Evolutionary conservation across 1,139 yeast genomes (phyloP), one percentile per base, ranked within the genome.

Genomic region (Geotrichum klebahnii): DNA sequence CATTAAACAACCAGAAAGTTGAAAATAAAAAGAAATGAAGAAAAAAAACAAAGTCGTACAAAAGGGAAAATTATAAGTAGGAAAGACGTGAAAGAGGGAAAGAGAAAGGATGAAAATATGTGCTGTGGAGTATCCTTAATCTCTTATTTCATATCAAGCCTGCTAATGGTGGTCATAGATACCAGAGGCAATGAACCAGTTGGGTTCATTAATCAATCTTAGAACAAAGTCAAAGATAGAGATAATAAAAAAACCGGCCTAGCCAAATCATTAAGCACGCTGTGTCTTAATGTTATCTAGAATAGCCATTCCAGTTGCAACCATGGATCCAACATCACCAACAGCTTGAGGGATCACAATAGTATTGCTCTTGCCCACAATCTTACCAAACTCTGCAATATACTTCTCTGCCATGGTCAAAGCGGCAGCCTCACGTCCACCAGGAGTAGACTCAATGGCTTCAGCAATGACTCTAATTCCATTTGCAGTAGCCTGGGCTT

Each of bases 321-420:
- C 82, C 70, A 84, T 77, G 24, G 80, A 75, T 44, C 90, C 82
- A 66, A 86, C 73, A 60, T 86, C 90, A 55, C 86, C 84, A 64
- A 86, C 67, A 53, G 82, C 83, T 12, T 88, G 78, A 14, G 95
- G 95, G 39, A 86, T 75, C 40, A 86, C 82, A 29, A 87, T 77
- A 1, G 94, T 83, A 62, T 84, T 86, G 41, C 84, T 72, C 65
- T 84, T 90, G 72, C 86, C 85, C 40, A 95, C 95, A 64, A 86
- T 73, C 58, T 85, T 81, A 46, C 87, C 85, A 64, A 86, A 86
- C 44, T 90, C 87, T 53, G 81, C 84, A 54, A 86, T 86, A 65
- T 86, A 86, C 62, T 83, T 85, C 64, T 84, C 92, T 19, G 95
- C 95, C 44, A 87, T 82, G 66, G 82, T 89, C 57, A 87, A 74